Base-by-base conservation (phyloP, 2,329 filamentous ascomycete species). In the Pseudogymnoascus sp. region DNA sequence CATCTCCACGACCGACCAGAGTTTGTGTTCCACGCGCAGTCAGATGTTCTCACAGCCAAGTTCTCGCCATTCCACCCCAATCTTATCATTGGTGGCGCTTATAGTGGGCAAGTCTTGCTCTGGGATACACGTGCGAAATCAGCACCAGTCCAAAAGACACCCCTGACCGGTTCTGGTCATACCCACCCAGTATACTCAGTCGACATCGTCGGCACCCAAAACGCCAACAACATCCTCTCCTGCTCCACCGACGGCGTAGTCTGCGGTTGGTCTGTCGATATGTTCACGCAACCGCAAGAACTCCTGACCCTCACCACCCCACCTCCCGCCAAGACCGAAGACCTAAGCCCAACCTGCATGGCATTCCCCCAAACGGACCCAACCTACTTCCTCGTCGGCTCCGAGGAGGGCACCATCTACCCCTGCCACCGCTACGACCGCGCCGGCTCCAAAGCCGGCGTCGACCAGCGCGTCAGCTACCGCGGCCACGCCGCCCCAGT, bases 41-140 rank as follows among this genome's bases (percentile, higher is more conserved):
- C 93, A 50, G 95, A 99, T 76, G 91, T 99, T 62, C 83, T 99
- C 13, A 90, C 93, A 0, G 95, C 95, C 67, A 96, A 95, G 69
- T 99, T 99, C 77, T 97, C 95, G n/a, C 95, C 95, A 0, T 97
- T 97, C 73, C 95, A 99, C 74, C 93, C 93, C 4, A 97, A 96
- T 69, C 82, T 99, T 62, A 96, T 99, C 71, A 87, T 99, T 65
- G 95, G 95, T 65, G 96, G 96, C 59, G 93, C 93, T 37, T 99
- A 99, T 77, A 96, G 91, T 65, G 95, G 95, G 6, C 96, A 99
- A 76, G 91, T 99, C 15, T 84, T 97, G 56, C 83, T 99, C 17
- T 99, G 95, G 95, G 96, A 99, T 73, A 99, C 92, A 10, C 88
- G 95, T 67, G 90, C 91, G 61, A 91, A 90, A 70, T 90, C 92